Evolutionary conservation across 2,329 filamentous ascomycete genomes (phyloP), one percentile per base, ranked within the genome.

Genomic region (Coleophoma crateriformis): DNA sequence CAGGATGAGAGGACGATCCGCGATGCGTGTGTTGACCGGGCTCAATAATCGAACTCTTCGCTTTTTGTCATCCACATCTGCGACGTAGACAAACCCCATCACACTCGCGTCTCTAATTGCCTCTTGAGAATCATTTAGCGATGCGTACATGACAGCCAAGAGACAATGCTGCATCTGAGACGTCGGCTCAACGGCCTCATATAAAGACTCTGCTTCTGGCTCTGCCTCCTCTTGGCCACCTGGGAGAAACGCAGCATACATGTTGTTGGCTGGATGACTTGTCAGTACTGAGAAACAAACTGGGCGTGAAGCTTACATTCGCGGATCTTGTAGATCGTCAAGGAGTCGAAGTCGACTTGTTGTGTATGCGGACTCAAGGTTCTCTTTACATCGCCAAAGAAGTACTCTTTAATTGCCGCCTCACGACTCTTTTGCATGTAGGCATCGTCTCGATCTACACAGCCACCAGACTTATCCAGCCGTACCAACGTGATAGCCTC

Each of bases 11-110:
- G 92, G 90, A 62, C 85, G 78, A 57, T 87, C 81, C 1, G 89
- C 90, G 52, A 96, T 76, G 51, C 87, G 78, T 2, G 90, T 90
- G 47, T 87, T 88, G 53, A 96, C 83, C 1, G 94, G 94, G 15
- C 88, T 85, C 51, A 99, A 71, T 17, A 97, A 75, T 62, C 88
- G 87, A 33, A 96, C 75, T 65, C 88, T 87, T 57, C 83, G 83
- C 67, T 87, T 87, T 59, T 87, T 85, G 63, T 89, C 87, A 62
- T 99, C 91, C 4, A 97, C 89, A 54, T 96, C 89, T 1, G 89
- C 86, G 14, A 97, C 87, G 62, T 96, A 96, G 32, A 96, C 79
- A 63, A 95, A 99, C 0, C 94, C 94, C 78, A 95, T 87, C 32
- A 97, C 84, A 49, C 85, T 87, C 7, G 90, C 84, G 58, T 91